Base-by-base conservation (phyloP, 441 rosid genomes). In the Gossypium laxum region DNA sequence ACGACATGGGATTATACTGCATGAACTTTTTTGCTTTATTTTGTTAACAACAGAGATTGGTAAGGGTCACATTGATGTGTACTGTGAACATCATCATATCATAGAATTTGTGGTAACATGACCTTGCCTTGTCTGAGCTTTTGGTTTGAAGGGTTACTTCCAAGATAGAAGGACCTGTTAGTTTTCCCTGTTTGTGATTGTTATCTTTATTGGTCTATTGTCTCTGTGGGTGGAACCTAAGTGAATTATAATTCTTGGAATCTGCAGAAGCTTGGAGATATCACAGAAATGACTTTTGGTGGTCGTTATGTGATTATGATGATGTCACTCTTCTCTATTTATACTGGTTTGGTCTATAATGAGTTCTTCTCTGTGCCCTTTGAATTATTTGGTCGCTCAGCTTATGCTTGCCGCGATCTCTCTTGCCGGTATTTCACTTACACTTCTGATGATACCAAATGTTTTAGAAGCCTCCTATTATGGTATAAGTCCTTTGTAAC, bases 281-380 rank as follows among this genome's bases (percentile, higher is more conserved):
- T 95, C 57, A 89, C 88, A 70, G 92, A 89, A 77, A 91, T 92
- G 98, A 81, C 89, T n/a, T 95, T 95, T 78, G 99, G 98, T 62
- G 98, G 98, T 10, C 98, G 98, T 72, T 95, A 95, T 83, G 93
- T 91, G 67, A 87, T 95, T 51, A 0, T 95, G 85, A 75, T 95
- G 96, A 95, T 92, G 98, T 74, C 99, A 70, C 73, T 92, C 56
- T 91, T 95, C 82, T 95, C 99, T 56, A 92, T 95, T 67, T 92
- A 84, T 78, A 86, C 95, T 28, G 99, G 99, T 43, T 67, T 95
- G 51, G 85, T 95, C 72, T 95, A 95, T 83, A 95, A 95, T 38
- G 99, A 95, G 75, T 89, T 89, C 84, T 95, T 92, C 85, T 95
- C 98, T 0, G 89, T 92, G 14, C 91, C 98, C 66, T 91, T 85